Base-by-base conservation (phyloP, 768 basidiomycete species). In the Leucocoprinus sp. region DNA sequence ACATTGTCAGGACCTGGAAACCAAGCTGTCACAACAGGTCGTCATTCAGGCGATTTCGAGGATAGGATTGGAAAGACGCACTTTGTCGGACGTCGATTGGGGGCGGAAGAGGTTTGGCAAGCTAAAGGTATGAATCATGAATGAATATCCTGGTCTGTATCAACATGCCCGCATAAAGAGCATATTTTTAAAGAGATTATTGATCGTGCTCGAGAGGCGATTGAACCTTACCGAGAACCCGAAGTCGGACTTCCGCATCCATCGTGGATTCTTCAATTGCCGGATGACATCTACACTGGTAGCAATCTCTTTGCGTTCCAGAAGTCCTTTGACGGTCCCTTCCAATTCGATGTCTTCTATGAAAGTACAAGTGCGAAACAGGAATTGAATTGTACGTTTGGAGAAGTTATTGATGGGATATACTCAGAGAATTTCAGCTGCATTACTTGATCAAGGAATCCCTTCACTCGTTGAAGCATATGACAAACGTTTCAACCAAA, bases 231-330 rank as follows among this genome's bases (percentile, higher is more conserved):
- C 63, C 70, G 69, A 52, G 72, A 80, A 46, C 57, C 65, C 18
- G 42, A 60, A 29, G 53, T 55, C 6, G 72, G 69, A 5, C 53
- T 63, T 1, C 93, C 93, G 0, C 88, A 93, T 55, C 83, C 93
- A 1, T 84, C 92, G 2, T 86, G 82, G 54, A 61, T 85, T 11
- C 70, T 93, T 8, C 80, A 81, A 31, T 66, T 96, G 2, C 74
- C 87, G 2, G 82, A 96, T 54, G 83, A 89, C 38, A 67, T 78
- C 6, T 72, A 80, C 44, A 71, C 74, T 9, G 75, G 72, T 33
- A 84, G 84, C 60, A 95, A 92, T 57, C 69, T 96, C 21, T 92
- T 74, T 57, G 92, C 85, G 8, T 73, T 93, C 37, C 93, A 98
- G 61, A 93, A 92, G 59, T 69, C 70, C 4, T 91, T 85, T 50